Evolutionary conservation across 2,329 filamentous ascomycete species (phyloP).

Genomic region (Calonectria hawksworthii): DNA sequence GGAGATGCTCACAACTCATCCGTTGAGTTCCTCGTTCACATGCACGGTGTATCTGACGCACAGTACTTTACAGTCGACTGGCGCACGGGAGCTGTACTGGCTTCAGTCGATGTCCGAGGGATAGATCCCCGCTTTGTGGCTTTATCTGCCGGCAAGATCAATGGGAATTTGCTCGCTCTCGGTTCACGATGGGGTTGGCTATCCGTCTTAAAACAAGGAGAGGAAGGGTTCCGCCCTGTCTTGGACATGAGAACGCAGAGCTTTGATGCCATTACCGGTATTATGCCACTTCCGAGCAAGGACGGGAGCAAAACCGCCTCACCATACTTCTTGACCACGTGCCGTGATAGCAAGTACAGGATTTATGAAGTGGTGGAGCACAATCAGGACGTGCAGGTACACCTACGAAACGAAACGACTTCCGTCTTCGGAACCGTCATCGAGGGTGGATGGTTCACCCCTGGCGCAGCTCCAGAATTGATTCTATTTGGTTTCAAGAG

Average conservation of each 20-base stretch:
- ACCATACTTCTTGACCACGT: constrained; percentile 76
- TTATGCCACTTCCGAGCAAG: constrained; percentile 62
- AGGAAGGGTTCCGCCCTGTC: constrained; percentile 47
- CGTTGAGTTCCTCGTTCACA: constrained; percentile 59
- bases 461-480: constrained; percentile 63
- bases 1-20: not conserved
- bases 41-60: constrained; percentile 61
- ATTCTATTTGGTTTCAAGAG: constrained; percentile 86
- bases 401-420: constrained; percentile 75
- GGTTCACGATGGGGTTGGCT: constrained; percentile 69
- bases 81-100: constrained; percentile 45
- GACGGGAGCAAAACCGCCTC: constrained; percentile 26
- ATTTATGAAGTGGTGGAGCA: constrained; percentile 65
- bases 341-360: constrained; percentile 82
- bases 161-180: constrained; percentile 60
- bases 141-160: constrained; percentile 60
- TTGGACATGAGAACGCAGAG: constrained; percentile 57
- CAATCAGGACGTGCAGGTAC: constrained; percentile 46
- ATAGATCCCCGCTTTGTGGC: constrained; percentile 65
- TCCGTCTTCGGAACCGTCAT: constrained; percentile 83
- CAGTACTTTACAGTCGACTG: constrained; percentile 58
- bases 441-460: constrained; percentile 76
- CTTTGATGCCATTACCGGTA: constrained; percentile 77
- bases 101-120: constrained; percentile 49
- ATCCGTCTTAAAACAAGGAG: constrained; percentile 47